Conservation (phyloP, 345 rosid species). For the Aethionema arabicum region DNA sequence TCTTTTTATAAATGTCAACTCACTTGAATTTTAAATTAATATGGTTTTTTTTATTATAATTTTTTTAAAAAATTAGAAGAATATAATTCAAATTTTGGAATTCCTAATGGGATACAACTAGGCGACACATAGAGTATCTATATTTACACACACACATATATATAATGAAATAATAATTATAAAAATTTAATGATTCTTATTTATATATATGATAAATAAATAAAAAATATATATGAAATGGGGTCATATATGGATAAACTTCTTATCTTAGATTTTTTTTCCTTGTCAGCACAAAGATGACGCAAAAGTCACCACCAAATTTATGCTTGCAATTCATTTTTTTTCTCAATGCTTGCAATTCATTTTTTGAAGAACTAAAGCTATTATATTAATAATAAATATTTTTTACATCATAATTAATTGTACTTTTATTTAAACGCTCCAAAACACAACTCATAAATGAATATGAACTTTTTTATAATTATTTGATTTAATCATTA, state of each 20-base stretch:
- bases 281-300: conserved; percentile 33
- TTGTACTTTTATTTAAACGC: too few species aligned
- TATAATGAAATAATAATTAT: conserved; percentile 12
- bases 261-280: conserved; percentile 33
- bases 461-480: neutral
- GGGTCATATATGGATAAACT: conserved; percentile 36
- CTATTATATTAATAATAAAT: neutral
- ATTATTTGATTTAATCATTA: too few species aligned
- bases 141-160: conserved; percentile 22
- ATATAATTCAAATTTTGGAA: neutral
- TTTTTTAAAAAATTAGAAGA: neutral
- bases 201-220: neutral
- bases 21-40: neutral
- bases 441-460: neutral
- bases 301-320: conserved; percentile 36
- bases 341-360: conserved; percentile 4
- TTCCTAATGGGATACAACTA: conserved; percentile 16
- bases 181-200: conserved; percentile 16
- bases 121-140: conserved; percentile 36
- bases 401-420: too few species aligned
- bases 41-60: conserved; percentile 1
- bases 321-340: neutral
- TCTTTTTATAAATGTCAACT: conserved; percentile 27
- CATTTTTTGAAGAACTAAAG: neutral
- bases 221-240: conserved; percentile 11